Conservation (phyloP, 192 early-diverging fungal genomes). For the Coemansia reversa region DNA sequence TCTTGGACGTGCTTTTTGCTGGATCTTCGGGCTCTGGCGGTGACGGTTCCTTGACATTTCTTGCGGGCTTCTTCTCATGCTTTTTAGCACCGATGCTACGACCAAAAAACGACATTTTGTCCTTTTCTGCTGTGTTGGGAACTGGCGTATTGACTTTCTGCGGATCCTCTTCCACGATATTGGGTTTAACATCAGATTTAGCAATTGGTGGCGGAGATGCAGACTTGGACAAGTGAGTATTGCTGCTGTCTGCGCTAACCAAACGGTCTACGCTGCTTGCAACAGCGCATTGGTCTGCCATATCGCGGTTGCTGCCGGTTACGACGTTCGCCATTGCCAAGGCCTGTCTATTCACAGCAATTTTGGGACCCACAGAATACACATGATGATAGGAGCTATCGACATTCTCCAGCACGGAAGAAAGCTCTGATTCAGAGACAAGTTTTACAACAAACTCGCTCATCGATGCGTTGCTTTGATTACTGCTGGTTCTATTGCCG, state of each 20-base stretch:
- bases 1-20: not conserved
- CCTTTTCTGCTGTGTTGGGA: conserved; percentile 5
- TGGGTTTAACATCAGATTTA: conserved; percentile 1
- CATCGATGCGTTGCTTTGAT: not conserved
- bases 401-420: conserved; percentile 15
- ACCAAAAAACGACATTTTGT: conserved; percentile 45
- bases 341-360: conserved; percentile 7
- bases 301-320: conserved; percentile 37
- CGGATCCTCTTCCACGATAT: not conserved
- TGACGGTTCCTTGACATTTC: not conserved
- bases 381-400: conserved; percentile 26
- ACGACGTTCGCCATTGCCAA: conserved; percentile 36
- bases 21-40: not conserved
- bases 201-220: not conserved
- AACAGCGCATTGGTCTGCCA: conserved; percentile 27
- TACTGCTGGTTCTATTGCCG: conserved; percentile 1
- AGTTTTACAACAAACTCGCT: conserved; percentile 26
- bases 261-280: conserved; percentile 24
- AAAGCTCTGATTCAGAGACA: conserved; percentile 27
- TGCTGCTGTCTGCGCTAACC: conserved; percentile 1
- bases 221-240: not conserved
- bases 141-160: not conserved
- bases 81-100: conserved; percentile 11
- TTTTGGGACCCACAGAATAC: conserved; percentile 33
- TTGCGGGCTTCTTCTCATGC: not conserved